Conservation (phyloP, 2,329 filamentous ascomycete genomes). For the Colletotrichum sp. region DNA sequence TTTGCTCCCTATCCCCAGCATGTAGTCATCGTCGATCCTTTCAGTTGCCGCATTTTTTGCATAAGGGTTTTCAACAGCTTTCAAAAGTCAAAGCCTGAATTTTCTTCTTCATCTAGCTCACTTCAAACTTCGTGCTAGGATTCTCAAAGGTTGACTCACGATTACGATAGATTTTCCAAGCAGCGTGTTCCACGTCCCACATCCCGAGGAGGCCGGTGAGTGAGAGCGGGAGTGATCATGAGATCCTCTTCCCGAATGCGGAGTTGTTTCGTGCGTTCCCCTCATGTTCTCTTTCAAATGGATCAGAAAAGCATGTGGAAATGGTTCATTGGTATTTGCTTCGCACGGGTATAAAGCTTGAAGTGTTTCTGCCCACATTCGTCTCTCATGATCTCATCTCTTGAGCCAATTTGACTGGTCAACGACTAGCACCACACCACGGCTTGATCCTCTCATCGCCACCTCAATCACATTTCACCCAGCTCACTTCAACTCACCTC, state of each 20-base stretch:
- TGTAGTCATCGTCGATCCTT: not conserved
- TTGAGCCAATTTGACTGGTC: not conserved
- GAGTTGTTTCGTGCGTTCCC: not conserved
- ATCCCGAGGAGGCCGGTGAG: not conserved
- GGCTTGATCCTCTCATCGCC: not conserved
- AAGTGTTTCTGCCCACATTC: not conserved
- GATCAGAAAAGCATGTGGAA: not conserved
- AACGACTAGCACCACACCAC: not conserved
- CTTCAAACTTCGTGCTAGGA: not conserved
- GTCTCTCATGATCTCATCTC: fast-evolving
- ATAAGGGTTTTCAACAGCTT: not conserved
- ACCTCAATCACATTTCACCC: not conserved
- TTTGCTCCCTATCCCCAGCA: not conserved
- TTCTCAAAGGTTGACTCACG: not conserved
- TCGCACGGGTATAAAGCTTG: not conserved
- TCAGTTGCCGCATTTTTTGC: not conserved
- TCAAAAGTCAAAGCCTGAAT: not conserved
- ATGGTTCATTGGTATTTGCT: fast-evolving
- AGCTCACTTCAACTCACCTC: not conserved
- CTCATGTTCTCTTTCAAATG: not conserved
- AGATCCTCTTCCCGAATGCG: not conserved
- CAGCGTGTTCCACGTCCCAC: not conserved
- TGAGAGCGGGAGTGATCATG: not conserved
- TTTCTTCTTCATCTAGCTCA: too few relatives aligned
- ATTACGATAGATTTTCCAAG: not conserved